These are phyloP conservation scores for Delphinella strobiligena DNA, from an alignment of 2,329 filamentous ascomycete species.

Conservation along the genomic window DNA sequence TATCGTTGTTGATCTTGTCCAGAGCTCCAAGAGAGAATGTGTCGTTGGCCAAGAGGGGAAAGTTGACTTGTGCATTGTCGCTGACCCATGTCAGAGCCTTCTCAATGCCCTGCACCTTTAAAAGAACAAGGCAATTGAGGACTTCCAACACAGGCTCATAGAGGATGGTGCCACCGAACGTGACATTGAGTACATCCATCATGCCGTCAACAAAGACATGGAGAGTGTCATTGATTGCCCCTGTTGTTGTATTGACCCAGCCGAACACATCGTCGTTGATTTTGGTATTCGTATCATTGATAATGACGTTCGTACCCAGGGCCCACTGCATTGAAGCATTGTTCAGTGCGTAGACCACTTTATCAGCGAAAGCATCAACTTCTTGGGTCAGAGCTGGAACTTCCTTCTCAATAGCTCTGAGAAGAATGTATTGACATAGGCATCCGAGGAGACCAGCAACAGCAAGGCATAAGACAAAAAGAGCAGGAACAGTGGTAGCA, in stretches of 20 bases:
- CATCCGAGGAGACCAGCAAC: slow-evolving; percentile 73
- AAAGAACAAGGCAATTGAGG: slow-evolving; percentile 72
- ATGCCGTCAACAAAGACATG: slow-evolving; percentile 72
- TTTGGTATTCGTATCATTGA: slow-evolving; percentile 50
- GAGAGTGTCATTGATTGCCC: slow-evolving; percentile 73
- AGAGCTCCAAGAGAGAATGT: slow-evolving; percentile 73
- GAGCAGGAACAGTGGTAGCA: slow-evolving; percentile 67
- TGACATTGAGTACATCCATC: slow-evolving; percentile 57
- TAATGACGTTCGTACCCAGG: slow-evolving; percentile 58
- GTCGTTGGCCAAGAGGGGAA: slow-evolving; percentile 67
- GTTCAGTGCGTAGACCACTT: slow-evolving; percentile 61
- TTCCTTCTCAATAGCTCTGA: slow-evolving; percentile 59
- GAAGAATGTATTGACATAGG: slow-evolving; percentile 69
- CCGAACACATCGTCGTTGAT: slow-evolving; percentile 79
- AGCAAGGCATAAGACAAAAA: slow-evolving; percentile 78
- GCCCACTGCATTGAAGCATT: slow-evolving; percentile 69
- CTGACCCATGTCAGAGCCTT: slow-evolving; percentile 88
- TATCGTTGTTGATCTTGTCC: slow-evolving; percentile 34
- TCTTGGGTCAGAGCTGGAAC: slow-evolving; percentile 63
- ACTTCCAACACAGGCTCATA: slow-evolving; percentile 67
- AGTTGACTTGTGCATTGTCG: slow-evolving; percentile 69
- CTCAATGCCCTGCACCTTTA: slow-evolving; percentile 77
- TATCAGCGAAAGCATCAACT: slow-evolving; percentile 64
- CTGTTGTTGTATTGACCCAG: slow-evolving; percentile 76
- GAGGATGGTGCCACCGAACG: slow-evolving; percentile 73